Evolutionary conservation across 2,329 filamentous ascomycete species (phyloP).

Genomic region (Diaporthe australafricana): DNA sequence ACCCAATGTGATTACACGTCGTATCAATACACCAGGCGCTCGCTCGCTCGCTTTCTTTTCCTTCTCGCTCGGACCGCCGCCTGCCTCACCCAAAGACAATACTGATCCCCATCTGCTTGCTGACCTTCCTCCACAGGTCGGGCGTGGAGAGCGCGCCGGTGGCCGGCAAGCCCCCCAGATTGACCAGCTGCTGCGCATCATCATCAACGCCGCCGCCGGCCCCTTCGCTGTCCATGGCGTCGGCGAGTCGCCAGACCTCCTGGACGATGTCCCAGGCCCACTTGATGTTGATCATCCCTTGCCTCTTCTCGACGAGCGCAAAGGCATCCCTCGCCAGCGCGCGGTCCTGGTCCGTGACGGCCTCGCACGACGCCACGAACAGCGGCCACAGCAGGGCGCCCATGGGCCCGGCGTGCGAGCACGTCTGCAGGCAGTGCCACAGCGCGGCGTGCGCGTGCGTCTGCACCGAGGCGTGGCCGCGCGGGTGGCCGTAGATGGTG

Average conservation of each 20-base stretch:
- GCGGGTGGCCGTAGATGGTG: conserved; percentile 60
- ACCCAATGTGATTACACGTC: conserved; percentile 20
- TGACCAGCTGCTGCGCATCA: conserved; percentile 9
- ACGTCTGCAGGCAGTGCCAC: conserved; percentile 65
- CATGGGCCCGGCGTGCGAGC: conserved; percentile 69
- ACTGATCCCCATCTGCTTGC: conserved; percentile 67
- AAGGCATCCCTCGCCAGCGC: conserved; percentile 64
- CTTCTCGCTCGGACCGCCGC: not conserved
- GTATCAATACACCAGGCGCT: conserved; percentile 7
- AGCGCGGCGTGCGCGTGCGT: conserved; percentile 63
- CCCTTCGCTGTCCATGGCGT: conserved; percentile 45
- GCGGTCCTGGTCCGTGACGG: conserved; percentile 60
- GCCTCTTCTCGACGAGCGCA: conserved; percentile 63
- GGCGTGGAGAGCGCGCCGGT: conserved; percentile 22
- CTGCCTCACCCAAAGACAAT: conserved; percentile 72
- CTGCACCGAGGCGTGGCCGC: conserved; percentile 64
- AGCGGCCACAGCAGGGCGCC: conserved; percentile 73
- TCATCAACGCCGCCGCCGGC: too few relatives aligned
- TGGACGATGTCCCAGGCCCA: conserved; percentile 70
- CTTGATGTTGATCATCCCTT: conserved; percentile 75
- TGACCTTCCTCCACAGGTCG: conserved; percentile 69
- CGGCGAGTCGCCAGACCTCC: conserved; percentile 70
- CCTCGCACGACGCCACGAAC: conserved; percentile 73
- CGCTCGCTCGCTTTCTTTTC: not conserved
- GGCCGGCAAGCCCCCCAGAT: not conserved